These are phyloP conservation scores for Gamsiella multidivaricata DNA, from an alignment of 192 early-diverging fungal species.

Conservation along the genomic window DNA sequence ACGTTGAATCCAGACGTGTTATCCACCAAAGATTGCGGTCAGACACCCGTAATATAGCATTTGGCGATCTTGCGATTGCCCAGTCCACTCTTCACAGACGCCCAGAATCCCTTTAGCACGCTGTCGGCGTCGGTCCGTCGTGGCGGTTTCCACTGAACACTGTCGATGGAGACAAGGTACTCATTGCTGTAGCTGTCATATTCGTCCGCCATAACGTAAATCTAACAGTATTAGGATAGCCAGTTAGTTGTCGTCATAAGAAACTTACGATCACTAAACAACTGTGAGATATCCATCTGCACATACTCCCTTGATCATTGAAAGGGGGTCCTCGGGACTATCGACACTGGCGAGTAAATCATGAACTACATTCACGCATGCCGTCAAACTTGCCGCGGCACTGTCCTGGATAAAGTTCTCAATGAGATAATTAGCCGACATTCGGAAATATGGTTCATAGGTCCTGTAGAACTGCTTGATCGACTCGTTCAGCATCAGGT, in stretches of 20 bases:
- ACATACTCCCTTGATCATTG: conserved; percentile 52
- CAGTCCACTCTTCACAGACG: conserved; percentile 42
- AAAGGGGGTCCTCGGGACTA: conserved; percentile 43
- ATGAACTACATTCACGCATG: conserved; percentile 35
- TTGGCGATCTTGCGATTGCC: conserved; percentile 14
- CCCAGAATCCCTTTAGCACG: conserved; percentile 51
- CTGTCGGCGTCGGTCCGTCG: conserved; percentile 6
- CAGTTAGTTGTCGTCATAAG: conserved; percentile 6
- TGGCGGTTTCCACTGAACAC: conserved; percentile 20
- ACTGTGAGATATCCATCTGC: not conserved
- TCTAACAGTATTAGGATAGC: conserved; percentile 24
- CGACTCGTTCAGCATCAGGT: conserved; percentile 40
- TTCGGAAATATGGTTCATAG: conserved; percentile 38
- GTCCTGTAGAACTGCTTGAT: conserved; percentile 45
- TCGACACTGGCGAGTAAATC: conserved; percentile 15
- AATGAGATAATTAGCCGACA: conserved; percentile 23
- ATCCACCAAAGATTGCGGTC: conserved; percentile 28
- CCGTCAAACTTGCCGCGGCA: conserved; percentile 8
- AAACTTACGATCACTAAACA: conserved; percentile 15
- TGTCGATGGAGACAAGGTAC: conserved; percentile 28
- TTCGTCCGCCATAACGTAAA: conserved; percentile 54
- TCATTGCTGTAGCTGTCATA: conserved; percentile 56
- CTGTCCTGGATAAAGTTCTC: conserved; percentile 22
- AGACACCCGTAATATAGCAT: conserved; percentile 37
- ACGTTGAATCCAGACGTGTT: conserved; percentile 36